Evolutionary conservation across 1,284 basidiomycete genomes (phyloP).

Genomic region (Leccinum subfulvum): DNA sequence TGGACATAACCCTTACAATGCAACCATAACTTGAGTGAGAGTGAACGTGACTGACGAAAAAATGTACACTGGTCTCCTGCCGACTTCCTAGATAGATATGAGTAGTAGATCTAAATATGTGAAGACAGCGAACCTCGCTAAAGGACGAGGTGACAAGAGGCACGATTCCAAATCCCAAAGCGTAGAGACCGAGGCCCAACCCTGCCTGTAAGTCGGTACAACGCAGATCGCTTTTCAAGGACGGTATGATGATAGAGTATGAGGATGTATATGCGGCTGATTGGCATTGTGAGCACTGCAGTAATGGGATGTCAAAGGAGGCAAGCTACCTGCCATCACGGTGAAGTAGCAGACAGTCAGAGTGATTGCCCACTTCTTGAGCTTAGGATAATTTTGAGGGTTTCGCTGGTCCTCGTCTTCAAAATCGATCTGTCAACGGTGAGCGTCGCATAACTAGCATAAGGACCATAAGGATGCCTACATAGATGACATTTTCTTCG

Average conservation of each 20-base stretch:
- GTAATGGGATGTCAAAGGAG: not conserved
- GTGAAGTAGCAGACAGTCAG: slow-evolving; percentile 20
- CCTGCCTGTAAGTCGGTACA: slow-evolving; percentile 36
- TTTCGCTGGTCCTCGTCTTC: slow-evolving; percentile 25
- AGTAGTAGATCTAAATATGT: not conserved
- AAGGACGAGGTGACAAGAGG: slow-evolving; percentile 48
- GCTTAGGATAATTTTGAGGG: slow-evolving; percentile 23
- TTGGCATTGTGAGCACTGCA: not conserved
- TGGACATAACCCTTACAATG: slow-evolving; percentile 35
- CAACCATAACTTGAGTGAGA: slow-evolving; percentile 38
- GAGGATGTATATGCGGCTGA: slow-evolving; percentile 36
- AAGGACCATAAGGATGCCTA: not conserved
- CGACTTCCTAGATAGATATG: slow-evolving; percentile 37
- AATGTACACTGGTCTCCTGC: slow-evolving; percentile 47
- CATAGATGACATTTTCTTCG: slow-evolving; percentile 15
- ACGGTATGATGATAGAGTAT: slow-evolving; percentile 39
- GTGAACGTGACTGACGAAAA: slow-evolving; percentile 38
- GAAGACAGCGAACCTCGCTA: slow-evolving; percentile 35
- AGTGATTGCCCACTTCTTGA: slow-evolving; percentile 30
- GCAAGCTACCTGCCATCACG: slow-evolving; percentile 16
- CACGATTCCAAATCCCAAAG: slow-evolving; percentile 44
- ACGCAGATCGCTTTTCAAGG: slow-evolving; percentile 43
- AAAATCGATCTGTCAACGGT: slow-evolving; percentile 26
- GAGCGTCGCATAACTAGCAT: not conserved
- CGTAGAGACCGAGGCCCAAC: slow-evolving; percentile 40